Evolutionary conservation across 495 filamentous ascomycete species (phyloP).

Genomic region (Penicillium pancosmium): DNA sequence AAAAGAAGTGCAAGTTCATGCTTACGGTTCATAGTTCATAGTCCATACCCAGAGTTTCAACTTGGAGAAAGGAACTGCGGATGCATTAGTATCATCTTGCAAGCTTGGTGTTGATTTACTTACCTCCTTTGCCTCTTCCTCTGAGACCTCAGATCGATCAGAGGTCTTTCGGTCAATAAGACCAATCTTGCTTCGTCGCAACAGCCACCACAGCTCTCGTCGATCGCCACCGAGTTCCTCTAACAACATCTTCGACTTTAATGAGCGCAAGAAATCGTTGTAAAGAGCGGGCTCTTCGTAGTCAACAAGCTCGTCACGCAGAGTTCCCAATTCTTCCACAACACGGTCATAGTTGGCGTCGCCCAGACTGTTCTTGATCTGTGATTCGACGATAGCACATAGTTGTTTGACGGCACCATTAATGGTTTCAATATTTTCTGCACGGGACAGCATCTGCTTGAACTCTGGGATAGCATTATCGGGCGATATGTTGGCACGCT

Average conservation of each 20-base stretch:
- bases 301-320: constrained; percentile 75
- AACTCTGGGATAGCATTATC: constrained; percentile 91
- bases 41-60: constrained; percentile 8
- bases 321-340: constrained; percentile 72
- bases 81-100: constrained; percentile 16
- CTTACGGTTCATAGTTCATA: neutral
- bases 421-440: constrained; percentile 63
- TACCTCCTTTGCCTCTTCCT: constrained; percentile 69
- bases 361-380: constrained; percentile 72
- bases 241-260: constrained; percentile 72
- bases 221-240: constrained; percentile 82
- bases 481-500: constrained; percentile 66
- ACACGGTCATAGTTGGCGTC: constrained; percentile 75
- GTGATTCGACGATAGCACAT: constrained; percentile 64
- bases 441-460: constrained; percentile 72
- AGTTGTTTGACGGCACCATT: constrained; percentile 76
- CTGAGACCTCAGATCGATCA: constrained; percentile 63
- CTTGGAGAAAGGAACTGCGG: constrained; percentile 36
- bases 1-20: neutral
- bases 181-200: constrained; percentile 68
- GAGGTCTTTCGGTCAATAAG: constrained; percentile 67
- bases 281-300: constrained; percentile 77
- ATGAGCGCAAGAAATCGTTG: constrained; percentile 69
- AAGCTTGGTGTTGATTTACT: constrained; percentile 9
- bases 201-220: constrained; percentile 78